Base-by-base conservation (phyloP, 768 basidiomycete genomes). In the Mycena vulgaris region DNA sequence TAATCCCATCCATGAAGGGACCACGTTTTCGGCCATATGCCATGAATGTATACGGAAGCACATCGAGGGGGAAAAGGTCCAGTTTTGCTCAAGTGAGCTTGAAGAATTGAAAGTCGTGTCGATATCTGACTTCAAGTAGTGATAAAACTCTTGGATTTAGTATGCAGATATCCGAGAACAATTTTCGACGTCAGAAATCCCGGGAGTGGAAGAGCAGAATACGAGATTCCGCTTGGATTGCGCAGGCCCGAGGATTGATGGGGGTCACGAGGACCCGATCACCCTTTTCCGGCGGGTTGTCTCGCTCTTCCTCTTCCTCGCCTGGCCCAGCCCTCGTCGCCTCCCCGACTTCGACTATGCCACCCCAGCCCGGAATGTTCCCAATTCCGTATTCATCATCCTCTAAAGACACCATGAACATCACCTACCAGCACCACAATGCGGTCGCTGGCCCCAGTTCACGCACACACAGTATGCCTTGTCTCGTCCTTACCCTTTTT, bases 351-450 rank as follows among this genome's bases (percentile, higher is more conserved):
- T 27, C 39, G 1, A 42, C 17, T 14, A 70, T 70, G 69, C 63
- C 69, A 1, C 64, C 64, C 14, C 69, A 70, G 40, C 30, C 64
- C 13, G 69, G 64, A 19, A 70, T 70, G 45, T 70, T 66, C 47
- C 51, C 63, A 1, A 39, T 33, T 6, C 69, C 69, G 4, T 69
- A 66, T 37, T 23, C 55, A 3, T 6, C 45, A 11, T 37, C 55
- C 55, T 17, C 40, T 25, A 66, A 55, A 27, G 69, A 70, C 52
- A 0, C 63, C 25, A 70, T 70, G 69, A 51, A 40, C 48, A 64
- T 69, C 63, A 27, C 63, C 37, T 66, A 70, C 69, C 69, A n/a
- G n/a, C n/a, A 70, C 63, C 69, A 70, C 63, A 70, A 70, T 30
- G 63, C 69, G 5, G 55, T 70, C 58, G 69, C 69, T 27, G 69